These are phyloP conservation scores for Thermothelomyces thermophilus DNA, from an alignment of 2,329 filamentous ascomycete species.

Conservation along the genomic window DNA sequence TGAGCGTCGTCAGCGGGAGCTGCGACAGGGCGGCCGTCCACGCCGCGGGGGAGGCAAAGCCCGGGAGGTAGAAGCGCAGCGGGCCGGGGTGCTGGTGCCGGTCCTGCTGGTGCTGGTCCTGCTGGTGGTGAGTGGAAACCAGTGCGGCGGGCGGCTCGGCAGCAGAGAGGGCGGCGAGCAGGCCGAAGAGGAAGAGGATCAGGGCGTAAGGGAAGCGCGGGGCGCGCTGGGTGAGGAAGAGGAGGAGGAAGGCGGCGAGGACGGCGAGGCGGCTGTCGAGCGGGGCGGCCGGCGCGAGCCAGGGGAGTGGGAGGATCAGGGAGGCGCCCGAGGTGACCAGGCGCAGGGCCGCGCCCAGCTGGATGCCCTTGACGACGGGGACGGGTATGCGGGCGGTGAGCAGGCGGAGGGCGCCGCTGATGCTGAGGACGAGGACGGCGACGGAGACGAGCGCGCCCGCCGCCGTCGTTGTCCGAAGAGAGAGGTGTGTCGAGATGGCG, in stretches of 20 bases:
- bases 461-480: slow-evolving; percentile 65
- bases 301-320: slow-evolving; percentile 62
- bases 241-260: slow-evolving; percentile 61
- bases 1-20: slow-evolving; percentile 83
- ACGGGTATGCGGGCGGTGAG: slow-evolving; percentile 70
- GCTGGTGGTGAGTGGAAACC: too few species aligned
- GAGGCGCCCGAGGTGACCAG: slow-evolving; percentile 67
- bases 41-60: slow-evolving; percentile 40
- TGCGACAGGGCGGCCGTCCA: slow-evolving; percentile 63
- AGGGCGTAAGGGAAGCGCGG: slow-evolving; percentile 73
- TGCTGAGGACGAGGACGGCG: slow-evolving; percentile 68
- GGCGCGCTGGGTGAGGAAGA: slow-evolving; percentile 60
- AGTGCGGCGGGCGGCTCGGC: too few species aligned
- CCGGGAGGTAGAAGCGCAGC: slow-evolving; percentile 40
- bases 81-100: too few species aligned
- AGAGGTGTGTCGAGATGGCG: slow-evolving; percentile 65
- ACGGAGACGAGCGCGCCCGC: slow-evolving; percentile 74
- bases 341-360: slow-evolving; percentile 82
- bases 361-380: slow-evolving; percentile 89
- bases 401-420: slow-evolving; percentile 71
- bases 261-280: slow-evolving; percentile 77
- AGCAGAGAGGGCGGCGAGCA: slow-evolving; percentile 57
- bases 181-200: slow-evolving; percentile 59
- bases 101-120: too few species aligned
- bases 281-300: slow-evolving; percentile 46